A percentile compares a stretch with the other conserved stretches of the same genome.
phyloP scores from a whole-genome alignment of 2,329 filamentous ascomycete species.

The Aspergillus novofumigatus region DNA sequence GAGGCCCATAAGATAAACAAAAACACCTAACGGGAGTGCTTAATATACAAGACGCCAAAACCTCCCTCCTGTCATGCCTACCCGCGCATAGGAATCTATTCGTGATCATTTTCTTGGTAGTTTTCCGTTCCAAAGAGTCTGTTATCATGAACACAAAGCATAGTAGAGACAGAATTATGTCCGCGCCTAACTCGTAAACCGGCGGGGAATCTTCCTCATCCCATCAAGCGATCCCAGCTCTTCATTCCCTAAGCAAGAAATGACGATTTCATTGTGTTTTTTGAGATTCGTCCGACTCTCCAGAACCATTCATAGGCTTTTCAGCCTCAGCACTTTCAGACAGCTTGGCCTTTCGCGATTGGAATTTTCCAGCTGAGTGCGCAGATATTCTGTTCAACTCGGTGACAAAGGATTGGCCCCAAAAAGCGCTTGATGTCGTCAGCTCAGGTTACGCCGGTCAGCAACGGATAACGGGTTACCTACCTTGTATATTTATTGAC shows the following conservation, averaged over 20 bases:
- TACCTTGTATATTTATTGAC: constrained; percentile 89
- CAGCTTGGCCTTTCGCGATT: constrained; percentile 26
- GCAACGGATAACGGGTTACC: constrained; percentile 6
- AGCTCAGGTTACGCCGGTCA: constrained; percentile 5
- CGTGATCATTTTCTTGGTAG: constrained; percentile 5
- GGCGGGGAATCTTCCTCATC: neutral
- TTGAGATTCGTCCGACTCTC: constrained; percentile 1
- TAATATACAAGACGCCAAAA: constrained; percentile 13
- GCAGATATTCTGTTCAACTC: constrained; percentile 65
- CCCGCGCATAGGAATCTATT: constrained; percentile 3
- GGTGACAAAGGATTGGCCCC: constrained; percentile 87
- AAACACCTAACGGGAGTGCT: constrained; percentile 4
- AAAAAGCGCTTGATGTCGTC: constrained; percentile 66
- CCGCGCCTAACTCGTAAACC: neutral
- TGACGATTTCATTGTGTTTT: constrained; percentile 1
- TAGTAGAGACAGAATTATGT: neutral
- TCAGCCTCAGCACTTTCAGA: constrained; percentile 10
- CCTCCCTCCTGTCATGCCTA: constrained; percentile 6
- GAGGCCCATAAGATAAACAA: neutral
- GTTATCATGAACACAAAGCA: constrained; percentile 5
- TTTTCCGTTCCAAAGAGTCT: constrained; percentile 5
- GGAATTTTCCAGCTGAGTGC: constrained; percentile 34
- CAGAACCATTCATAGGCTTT: constrained; percentile 14
- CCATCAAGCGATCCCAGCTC: neutral
- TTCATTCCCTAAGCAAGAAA: neutral